phyloP scores from a whole-genome alignment of 2,329 filamentous ascomycete genomes.

The Ceratocystis alfenasii region DNA sequence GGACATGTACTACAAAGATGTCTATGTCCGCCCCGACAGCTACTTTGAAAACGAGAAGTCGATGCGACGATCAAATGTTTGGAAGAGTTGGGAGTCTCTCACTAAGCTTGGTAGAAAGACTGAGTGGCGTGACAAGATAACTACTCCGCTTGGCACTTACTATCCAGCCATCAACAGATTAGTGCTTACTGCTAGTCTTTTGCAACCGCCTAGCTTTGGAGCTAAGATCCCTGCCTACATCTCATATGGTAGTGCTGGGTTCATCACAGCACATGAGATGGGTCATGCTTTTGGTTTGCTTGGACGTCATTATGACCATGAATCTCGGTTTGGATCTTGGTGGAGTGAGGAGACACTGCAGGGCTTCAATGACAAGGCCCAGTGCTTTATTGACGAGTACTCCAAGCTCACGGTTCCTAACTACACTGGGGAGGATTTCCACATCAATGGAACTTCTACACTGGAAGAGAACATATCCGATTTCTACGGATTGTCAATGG shows the following conservation, averaged over 20 bases:
- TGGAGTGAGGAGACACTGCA: slow-evolving; percentile 50
- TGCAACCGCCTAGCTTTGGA: slow-evolving; percentile 57
- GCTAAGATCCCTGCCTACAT: slow-evolving; percentile 51
- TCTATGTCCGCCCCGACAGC: slow-evolving; percentile 38
- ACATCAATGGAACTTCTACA: slow-evolving; percentile 52
- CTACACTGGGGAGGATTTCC: slow-evolving; percentile 23
- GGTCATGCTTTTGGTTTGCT: slow-evolving; percentile 59
- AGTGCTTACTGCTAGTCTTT: slow-evolving; percentile 56
- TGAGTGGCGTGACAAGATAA: slow-evolving; percentile 48
- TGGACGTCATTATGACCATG: slow-evolving; percentile 52
- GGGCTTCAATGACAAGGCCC: slow-evolving; percentile 45
- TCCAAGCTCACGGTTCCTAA: slow-evolving; percentile 34
- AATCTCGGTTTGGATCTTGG: slow-evolving; percentile 54
- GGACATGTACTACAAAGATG: slow-evolving; percentile 43
- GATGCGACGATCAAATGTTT: slow-evolving; percentile 36
- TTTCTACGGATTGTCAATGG: slow-evolving; percentile 51
- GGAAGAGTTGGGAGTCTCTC: slow-evolving; percentile 43
- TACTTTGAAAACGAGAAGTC: slow-evolving; percentile 49
- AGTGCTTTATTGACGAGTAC: slow-evolving; percentile 59
- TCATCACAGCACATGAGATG: slow-evolving; percentile 56
- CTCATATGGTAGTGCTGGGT: slow-evolving; percentile 55
- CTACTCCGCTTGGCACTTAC: slow-evolving; percentile 56
- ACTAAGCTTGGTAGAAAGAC: slow-evolving; percentile 49
- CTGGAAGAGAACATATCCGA: slow-evolving; percentile 62
- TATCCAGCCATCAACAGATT: slow-evolving; percentile 54